Conservation (phyloP, 2,329 filamentous ascomycete species). For the Neofusicoccum cordaticola region DNA sequence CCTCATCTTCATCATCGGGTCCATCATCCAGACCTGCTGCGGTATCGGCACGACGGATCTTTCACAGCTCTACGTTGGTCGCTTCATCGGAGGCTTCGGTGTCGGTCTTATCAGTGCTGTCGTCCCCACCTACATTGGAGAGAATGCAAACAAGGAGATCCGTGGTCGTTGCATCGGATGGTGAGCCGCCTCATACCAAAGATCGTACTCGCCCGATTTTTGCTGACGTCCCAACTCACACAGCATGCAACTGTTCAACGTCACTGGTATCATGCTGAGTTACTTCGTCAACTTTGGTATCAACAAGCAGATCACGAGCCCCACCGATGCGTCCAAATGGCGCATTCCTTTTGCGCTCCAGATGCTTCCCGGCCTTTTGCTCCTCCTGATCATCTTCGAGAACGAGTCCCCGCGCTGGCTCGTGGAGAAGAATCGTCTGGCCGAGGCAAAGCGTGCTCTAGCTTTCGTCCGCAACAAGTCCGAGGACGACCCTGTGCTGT, state of each 20-base stretch:
- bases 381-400: conserved; percentile 50
- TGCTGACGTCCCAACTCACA: not conserved
- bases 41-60: conserved; percentile 34
- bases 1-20: conserved; percentile 42
- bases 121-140: conserved; percentile 45
- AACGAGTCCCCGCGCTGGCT: conserved; percentile 55
- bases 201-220: too few species aligned
- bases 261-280: conserved; percentile 48
- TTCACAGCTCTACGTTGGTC: conserved; percentile 41
- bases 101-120: conserved; percentile 44
- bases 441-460: conserved; percentile 44
- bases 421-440: conserved; percentile 49
- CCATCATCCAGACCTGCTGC: conserved; percentile 40
- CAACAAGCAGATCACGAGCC: conserved; percentile 40
- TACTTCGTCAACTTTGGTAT: conserved; percentile 57
- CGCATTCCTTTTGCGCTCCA: conserved; percentile 53
- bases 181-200: conserved; percentile 22
- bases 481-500: conserved; percentile 34
- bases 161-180: conserved; percentile 38
- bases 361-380: conserved; percentile 51
- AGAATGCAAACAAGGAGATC: conserved; percentile 45
- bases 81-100: conserved; percentile 45
- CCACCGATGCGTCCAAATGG: conserved; percentile 48
- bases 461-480: conserved; percentile 38
- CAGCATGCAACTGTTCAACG: conserved; percentile 41